Evolutionary conservation across 2,329 filamentous ascomycete species (phyloP), one percentile per base, ranked within the genome.

Genomic region (Basipetospora sp.): DNA sequence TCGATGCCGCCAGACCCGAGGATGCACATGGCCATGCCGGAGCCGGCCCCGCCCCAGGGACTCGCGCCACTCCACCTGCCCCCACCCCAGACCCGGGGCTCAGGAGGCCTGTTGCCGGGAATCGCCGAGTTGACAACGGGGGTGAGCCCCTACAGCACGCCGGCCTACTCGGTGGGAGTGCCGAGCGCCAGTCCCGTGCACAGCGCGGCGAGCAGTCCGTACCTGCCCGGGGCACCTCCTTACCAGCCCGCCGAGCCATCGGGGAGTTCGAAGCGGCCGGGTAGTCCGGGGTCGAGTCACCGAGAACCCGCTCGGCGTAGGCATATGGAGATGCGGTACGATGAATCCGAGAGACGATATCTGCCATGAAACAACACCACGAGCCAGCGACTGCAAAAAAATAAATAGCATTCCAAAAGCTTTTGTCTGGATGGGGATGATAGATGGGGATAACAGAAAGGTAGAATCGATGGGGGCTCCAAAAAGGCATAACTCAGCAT

Each of bases 111-210:
- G 43, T 57, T 79, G n/a, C 74, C 74, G 2, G 66, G 72, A 36
- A 62, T 79, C 13, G 67, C 69, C 26, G 74, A 79, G 50, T 62
- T 79, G 47, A 78, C 74, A 2, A 77, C 73, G 0, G 74, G 74
- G 10, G 60, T 76, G 22, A 74, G 67, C 44, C 69, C 71, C 1
- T 77, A 77, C 50, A 69, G 59, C 44, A 69, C 68, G n/a, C 67
- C 69, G 28, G 66, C 69, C 1, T 72, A 71, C 48, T 63, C 65
- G 6, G 52, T 62, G 13, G 57, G 57, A 20, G 51, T 55, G 6
- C 55, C 60, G 3, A 59, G 50, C 28, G 52, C 53, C 32, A 58
- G 59, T 42, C 52, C 55, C 18, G 48, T 56, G 19, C 49, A 59
- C 41, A 58, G 59, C 51, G 42, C 55, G 9, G 57, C 55, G 2